These are phyloP conservation scores for Hygrophoropsis aurantiaca DNA, from an alignment of 768 basidiomycete genomes.

Conservation along the genomic window DNA sequence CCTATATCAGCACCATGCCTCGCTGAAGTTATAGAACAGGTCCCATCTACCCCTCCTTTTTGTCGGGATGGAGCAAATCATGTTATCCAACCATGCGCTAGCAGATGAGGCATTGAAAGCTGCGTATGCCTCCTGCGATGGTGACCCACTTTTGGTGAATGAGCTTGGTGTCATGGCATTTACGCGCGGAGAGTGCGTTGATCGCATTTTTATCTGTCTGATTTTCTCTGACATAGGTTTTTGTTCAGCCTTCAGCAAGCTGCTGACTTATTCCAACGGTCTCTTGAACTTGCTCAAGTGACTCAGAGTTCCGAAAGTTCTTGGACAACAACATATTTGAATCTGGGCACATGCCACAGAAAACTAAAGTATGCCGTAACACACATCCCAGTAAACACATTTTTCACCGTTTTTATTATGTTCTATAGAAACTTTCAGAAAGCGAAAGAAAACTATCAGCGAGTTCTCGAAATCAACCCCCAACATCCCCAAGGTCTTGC, in stretches of 20 bases:
- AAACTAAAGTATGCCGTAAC: conserved; percentile 63
- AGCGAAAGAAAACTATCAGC: conserved; percentile 72
- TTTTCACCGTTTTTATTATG: conserved; percentile 8
- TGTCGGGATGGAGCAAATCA: conserved; percentile 98
- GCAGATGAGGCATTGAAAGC: conserved; percentile 90
- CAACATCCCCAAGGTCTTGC: conserved; percentile 78
- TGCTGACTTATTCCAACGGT: conserved; percentile 64
- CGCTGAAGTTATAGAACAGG: conserved; percentile 46
- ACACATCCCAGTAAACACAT: not conserved
- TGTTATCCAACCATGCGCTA: conserved; percentile 73
- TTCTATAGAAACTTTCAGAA: conserved; percentile 49
- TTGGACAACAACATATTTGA: conserved; percentile 90
- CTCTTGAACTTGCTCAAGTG: conserved; percentile 79
- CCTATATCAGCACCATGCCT: not conserved
- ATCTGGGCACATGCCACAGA: conserved; percentile 87
- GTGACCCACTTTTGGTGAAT: conserved; percentile 87
- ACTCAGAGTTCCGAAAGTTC: conserved; percentile 82
- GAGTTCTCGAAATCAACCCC: conserved; percentile 86
- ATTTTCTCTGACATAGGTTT: not conserved
- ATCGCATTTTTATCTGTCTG: not conserved
- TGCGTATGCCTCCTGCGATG: conserved; percentile 76
- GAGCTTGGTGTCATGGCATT: conserved; percentile 93
- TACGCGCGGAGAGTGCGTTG: conserved; percentile 75
- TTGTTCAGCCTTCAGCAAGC: conserved; percentile 68
- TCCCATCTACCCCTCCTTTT: conserved; percentile 94